These are phyloP conservation scores for Salvia rosmarinus DNA, from an alignment of 257 asterid species.

Conservation along the genomic window DNA sequence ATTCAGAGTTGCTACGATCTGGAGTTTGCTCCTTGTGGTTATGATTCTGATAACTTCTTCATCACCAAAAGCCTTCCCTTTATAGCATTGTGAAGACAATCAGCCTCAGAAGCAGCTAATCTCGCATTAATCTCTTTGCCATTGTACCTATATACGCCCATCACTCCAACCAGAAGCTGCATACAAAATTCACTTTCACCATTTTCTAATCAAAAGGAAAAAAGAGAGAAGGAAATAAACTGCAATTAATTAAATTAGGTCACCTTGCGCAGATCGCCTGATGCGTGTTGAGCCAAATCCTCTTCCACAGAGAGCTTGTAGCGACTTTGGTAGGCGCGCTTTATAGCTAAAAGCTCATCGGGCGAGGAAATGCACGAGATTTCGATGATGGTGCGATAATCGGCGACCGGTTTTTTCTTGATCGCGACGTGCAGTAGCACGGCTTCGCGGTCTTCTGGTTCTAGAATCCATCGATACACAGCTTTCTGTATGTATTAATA, in stretches of 20 bases:
- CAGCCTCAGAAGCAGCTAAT: conserved; percentile 64
- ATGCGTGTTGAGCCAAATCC: conserved; percentile 63
- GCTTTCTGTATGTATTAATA: conserved; percentile 53
- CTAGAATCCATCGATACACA: conserved; percentile 72
- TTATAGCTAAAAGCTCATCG: conserved; percentile 58
- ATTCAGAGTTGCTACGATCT: conserved; percentile 66
- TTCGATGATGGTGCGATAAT: conserved; percentile 57
- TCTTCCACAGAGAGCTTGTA: conserved; percentile 75
- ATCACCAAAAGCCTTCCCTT: conserved; percentile 48
- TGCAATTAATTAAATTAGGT: neutral
- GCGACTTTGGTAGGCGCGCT: conserved; percentile 68
- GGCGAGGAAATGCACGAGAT: conserved; percentile 52
- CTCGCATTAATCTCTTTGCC: conserved; percentile 58
- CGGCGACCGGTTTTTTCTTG: conserved; percentile 42
- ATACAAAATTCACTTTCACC: neutral
- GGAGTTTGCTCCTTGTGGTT: conserved; percentile 76
- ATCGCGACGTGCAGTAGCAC: conserved; percentile 60
- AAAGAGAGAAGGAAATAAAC: no score
- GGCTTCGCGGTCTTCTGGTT: conserved; percentile 74
- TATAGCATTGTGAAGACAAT: conserved; percentile 45
- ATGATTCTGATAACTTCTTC: conserved; percentile 71
- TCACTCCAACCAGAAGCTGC: conserved; percentile 67
- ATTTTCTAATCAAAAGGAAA: no score
- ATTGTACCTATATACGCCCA: conserved; percentile 57
- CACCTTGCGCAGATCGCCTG: conserved; percentile 63